phyloP scores from a whole-genome alignment of 2,329 filamentous ascomycete genomes.

The Thermoascus crustaceus region DNA sequence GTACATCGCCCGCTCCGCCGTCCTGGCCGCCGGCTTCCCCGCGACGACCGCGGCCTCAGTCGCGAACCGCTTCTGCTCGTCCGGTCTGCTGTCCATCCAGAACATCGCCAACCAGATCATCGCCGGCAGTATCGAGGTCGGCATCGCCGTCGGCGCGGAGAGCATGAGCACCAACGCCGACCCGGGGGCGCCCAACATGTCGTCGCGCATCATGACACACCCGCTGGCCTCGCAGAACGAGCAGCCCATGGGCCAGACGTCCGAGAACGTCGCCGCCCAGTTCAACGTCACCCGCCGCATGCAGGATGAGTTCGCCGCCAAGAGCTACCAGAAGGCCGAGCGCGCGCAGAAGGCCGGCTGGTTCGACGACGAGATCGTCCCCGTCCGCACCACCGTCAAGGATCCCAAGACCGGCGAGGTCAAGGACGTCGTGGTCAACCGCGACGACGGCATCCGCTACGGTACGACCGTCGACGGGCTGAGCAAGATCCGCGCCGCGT shows the following conservation, averaged over 20 bases:
- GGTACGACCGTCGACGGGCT: slow-evolving; percentile 77
- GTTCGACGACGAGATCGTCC: slow-evolving; percentile 79
- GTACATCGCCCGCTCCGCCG: slow-evolving; percentile 81
- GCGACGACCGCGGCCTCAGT: slow-evolving; percentile 68
- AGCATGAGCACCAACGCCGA: slow-evolving; percentile 88
- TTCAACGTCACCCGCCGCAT: slow-evolving; percentile 58
- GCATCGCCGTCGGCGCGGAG: slow-evolving; percentile 84
- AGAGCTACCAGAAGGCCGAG: slow-evolving; percentile 76
- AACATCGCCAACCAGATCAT: slow-evolving; percentile 89
- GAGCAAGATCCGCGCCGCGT: slow-evolving; percentile 75
- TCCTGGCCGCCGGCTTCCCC: slow-evolving; percentile 78
- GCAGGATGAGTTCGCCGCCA: slow-evolving; percentile 79
- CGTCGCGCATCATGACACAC: slow-evolving; percentile 65
- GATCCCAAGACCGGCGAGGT: slow-evolving; percentile 82
- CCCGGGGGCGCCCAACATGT: slow-evolving; percentile 73
- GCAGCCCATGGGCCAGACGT: slow-evolving; percentile 85
- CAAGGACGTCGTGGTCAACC: slow-evolving; percentile 66
- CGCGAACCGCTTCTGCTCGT: slow-evolving; percentile 86
- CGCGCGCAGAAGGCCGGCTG: slow-evolving; percentile 74
- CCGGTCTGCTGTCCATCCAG: slow-evolving; percentile 77
- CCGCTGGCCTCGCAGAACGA: slow-evolving; percentile 80
- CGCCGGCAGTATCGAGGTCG: slow-evolving; percentile 81
- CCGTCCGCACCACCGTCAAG: slow-evolving; percentile 71
- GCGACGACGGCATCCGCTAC: slow-evolving; percentile 75
- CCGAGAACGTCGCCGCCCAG: slow-evolving; percentile 84